These are phyloP conservation scores for Vigna nakashimae DNA, from an alignment of 306 rosid species.

Conservation along the genomic window DNA sequence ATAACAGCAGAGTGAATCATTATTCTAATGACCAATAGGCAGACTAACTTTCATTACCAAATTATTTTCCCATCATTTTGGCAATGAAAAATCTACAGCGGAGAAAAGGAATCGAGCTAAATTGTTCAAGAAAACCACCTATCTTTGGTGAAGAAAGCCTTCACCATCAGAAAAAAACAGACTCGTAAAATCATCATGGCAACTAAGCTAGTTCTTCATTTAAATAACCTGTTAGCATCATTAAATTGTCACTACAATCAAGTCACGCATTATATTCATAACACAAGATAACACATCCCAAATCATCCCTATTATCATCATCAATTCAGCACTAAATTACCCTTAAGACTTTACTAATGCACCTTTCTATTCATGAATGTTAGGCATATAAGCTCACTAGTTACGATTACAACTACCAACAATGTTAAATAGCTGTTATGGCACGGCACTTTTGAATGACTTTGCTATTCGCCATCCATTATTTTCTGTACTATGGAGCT, in stretches of 20 bases:
- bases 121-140: constrained; percentile 9
- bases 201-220: constrained; percentile 20
- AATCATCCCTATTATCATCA: neutral
- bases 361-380: constrained; percentile 7
- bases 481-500: neutral
- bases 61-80: constrained; percentile 29
- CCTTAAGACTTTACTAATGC: neutral
- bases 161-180: constrained; percentile 1
- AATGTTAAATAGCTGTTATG: neutral
- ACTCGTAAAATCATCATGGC: neutral
- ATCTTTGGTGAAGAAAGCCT: constrained; percentile 1
- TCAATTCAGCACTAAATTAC: constrained; percentile 13
- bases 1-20: constrained; percentile 10
- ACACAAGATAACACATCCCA: constrained; percentile 14
- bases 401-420: neutral
- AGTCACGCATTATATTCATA: constrained; percentile 11
- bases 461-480: neutral
- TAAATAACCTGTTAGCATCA: constrained; percentile 8
- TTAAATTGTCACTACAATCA: constrained; percentile 5
- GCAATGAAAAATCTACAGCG: neutral
- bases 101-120: constrained; percentile 9
- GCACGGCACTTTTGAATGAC: neutral
- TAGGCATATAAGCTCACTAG: constrained; percentile 12
- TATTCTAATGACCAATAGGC: constrained; percentile 13
- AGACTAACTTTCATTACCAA: neutral